A percentile compares a stretch with the other conserved stretches of the same genome.
Evolutionary conservation across 257 asterid species (phyloP).

Genomic region (Jacaranda copaia): DNA sequence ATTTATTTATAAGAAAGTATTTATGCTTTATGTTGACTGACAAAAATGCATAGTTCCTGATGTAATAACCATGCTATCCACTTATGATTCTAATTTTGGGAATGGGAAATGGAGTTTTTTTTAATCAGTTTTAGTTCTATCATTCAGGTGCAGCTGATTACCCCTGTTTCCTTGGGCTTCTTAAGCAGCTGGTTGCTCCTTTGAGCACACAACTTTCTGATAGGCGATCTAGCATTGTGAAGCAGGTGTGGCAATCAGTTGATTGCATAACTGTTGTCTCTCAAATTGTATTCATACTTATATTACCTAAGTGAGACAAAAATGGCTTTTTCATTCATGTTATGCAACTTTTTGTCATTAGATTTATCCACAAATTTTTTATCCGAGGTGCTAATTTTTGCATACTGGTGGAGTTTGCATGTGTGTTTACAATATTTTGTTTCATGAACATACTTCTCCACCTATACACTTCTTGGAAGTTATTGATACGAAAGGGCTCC

Average conservation of each 20-base stretch:
- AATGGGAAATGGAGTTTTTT: neutral
- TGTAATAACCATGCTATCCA: neutral
- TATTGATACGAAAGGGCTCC: too few species aligned
- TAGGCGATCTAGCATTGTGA: slow-evolving; percentile 97
- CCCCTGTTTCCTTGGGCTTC: slow-evolving; percentile 90
- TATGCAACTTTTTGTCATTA: slow-evolving; percentile 23
- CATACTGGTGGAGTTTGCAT: slow-evolving; percentile 25
- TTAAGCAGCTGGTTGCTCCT: slow-evolving; percentile 91
- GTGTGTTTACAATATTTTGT: neutral
- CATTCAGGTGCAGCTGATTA: slow-evolving; percentile 88
- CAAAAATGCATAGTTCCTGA: slow-evolving; percentile 20
- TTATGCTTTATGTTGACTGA: slow-evolving; percentile 12
- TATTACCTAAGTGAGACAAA: slow-evolving; percentile 12
- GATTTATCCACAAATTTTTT: slow-evolving; percentile 19
- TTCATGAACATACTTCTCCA: too few species aligned
- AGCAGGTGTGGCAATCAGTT: slow-evolving; percentile 63
- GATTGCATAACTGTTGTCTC: too few species aligned
- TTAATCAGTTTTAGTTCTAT: slow-evolving; percentile 30
- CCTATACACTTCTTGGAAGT: too few species aligned
- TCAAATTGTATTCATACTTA: neutral
- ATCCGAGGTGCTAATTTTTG: slow-evolving; percentile 21
- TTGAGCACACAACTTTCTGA: slow-evolving; percentile 93
- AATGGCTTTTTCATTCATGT: slow-evolving; percentile 15
- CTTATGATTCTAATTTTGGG: neutral
- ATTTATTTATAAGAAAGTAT: neutral